These are phyloP conservation scores for Amyloporia xantha DNA, from an alignment of 768 basidiomycete species.

Conservation along the genomic window DNA sequence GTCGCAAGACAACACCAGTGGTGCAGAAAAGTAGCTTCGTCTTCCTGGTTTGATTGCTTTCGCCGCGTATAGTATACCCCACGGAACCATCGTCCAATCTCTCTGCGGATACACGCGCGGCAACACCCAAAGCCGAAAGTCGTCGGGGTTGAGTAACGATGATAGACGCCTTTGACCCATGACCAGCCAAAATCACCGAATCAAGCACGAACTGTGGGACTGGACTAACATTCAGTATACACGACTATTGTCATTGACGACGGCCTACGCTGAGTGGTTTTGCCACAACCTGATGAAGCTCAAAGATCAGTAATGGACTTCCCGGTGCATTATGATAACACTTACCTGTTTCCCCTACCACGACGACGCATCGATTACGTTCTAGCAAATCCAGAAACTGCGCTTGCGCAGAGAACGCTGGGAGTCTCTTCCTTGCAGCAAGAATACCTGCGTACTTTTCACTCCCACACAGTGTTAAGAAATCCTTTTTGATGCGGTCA, in stretches of 20 bases:
- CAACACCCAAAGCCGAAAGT: slow-evolving; percentile 84
- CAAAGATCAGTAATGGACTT: not conserved
- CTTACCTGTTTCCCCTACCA: slow-evolving; percentile 86
- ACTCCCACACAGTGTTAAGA: slow-evolving; percentile 38
- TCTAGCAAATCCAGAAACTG: slow-evolving; percentile 56
- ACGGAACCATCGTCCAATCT: slow-evolving; percentile 69
- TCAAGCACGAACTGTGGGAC: slow-evolving; percentile 91
- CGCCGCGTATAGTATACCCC: slow-evolving; percentile 87
- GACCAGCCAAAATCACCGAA: slow-evolving; percentile 55
- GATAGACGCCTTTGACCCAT: slow-evolving; percentile 65
- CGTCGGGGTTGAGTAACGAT: slow-evolving; percentile 87
- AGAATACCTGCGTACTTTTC: slow-evolving; percentile 53
- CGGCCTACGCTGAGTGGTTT: slow-evolving; percentile 77
- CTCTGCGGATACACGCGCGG: slow-evolving; percentile 81
- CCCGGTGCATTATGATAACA: too few relatives aligned
- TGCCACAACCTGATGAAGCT: slow-evolving; percentile 64
- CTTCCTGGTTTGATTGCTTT: slow-evolving; percentile 55
- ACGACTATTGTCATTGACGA: not conserved
- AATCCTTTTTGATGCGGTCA: slow-evolving; percentile 44
- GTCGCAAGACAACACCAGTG: slow-evolving; percentile 84
- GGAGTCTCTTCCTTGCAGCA: slow-evolving; percentile 51
- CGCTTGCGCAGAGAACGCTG: slow-evolving; percentile 65
- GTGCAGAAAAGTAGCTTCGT: slow-evolving; percentile 88
- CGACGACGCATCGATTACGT: slow-evolving; percentile 62
- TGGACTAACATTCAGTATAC: slow-evolving; percentile 17